Evolutionary conservation across 495 filamentous ascomycete genomes (phyloP), one percentile per base, ranked within the genome.

Genomic region (Penicillium cinerascens): DNA sequence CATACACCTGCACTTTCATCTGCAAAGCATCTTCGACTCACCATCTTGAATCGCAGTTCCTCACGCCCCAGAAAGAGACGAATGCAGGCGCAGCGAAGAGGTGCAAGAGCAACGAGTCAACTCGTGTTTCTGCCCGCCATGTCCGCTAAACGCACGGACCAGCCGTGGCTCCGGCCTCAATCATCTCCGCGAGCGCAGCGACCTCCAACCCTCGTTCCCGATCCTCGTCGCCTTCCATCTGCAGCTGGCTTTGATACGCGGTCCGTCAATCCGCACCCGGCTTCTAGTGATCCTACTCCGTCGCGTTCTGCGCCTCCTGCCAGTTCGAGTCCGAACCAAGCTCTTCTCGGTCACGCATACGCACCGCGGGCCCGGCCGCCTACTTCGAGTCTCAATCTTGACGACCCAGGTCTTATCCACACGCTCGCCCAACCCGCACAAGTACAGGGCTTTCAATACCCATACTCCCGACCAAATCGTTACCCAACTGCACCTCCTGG

Each of bases 141-240:
- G 61, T 51, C 63, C 58, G 60, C 60, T 49, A 36, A 49, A 38
- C 41, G 63, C 64, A 64, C 58, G 39, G 55, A 21, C 61, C 61
- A 27, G 7, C 20, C 16, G 16, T 39, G 36, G 52, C n/a, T 6
- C 37, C 37, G 18, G 37, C 18, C 3, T 20, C n/a, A 39, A 39
- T 39, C 37, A 16, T 16, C 37, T 39, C 37, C 37, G 18, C 22
- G 22, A 23, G 6, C 22, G 22, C n/a, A n/a, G n/a, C 22, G 22
- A 23, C 18, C 37, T 39, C 8, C n/a, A 10, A 39, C n/a, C 13
- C 20, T 23, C n/a, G 16, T 33, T 37, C 51, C 13, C 3, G 11
- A 26, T 35, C 35, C 1, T 41, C 42, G 6, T 39, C 29, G 11
- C 29, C 29, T 11, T 33, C 29, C 29, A 2, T 33, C 29, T 33